These are phyloP conservation scores for Rugonectria rugulosa DNA, from an alignment of 2,329 filamentous ascomycete genomes.

Conservation along the genomic window DNA sequence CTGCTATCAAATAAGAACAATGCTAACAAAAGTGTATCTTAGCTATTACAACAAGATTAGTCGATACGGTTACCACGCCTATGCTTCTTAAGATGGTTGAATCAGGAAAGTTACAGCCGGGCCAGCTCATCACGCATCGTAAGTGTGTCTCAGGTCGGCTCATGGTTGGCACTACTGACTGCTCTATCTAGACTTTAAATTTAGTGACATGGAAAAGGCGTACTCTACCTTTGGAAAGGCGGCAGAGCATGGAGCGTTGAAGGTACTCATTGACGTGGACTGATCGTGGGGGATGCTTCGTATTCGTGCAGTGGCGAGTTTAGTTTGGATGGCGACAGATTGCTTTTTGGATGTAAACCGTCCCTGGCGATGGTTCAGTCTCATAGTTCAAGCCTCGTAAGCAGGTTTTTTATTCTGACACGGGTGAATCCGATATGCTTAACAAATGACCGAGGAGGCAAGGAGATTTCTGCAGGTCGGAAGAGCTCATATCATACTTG, in stretches of 20 bases:
- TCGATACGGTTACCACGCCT: slow-evolving; percentile 56
- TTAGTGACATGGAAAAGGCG: slow-evolving; percentile 30
- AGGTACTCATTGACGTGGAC: slow-evolving; percentile 31
- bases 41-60: slow-evolving; percentile 56
- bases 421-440: no score
- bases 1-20: background rate
- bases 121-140: slow-evolving; percentile 55
- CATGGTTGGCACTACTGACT: no score
- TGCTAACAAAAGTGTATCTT: background rate
- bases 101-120: slow-evolving; percentile 50
- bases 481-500: no score
- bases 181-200: slow-evolving; percentile 29
- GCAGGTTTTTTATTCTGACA: no score
- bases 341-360: background rate
- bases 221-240: slow-evolving; percentile 31
- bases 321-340: background rate
- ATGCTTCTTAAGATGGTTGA: slow-evolving; percentile 56
- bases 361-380: no score
- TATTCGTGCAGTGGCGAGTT: no score
- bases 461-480: no score
- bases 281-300: slow-evolving; percentile 1
- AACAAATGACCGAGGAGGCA: no score
- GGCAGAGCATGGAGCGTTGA: slow-evolving; percentile 27
- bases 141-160: no score
- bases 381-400: no score